Conservation (phyloP, 345 rosid species). For the Carallia brachiata region DNA sequence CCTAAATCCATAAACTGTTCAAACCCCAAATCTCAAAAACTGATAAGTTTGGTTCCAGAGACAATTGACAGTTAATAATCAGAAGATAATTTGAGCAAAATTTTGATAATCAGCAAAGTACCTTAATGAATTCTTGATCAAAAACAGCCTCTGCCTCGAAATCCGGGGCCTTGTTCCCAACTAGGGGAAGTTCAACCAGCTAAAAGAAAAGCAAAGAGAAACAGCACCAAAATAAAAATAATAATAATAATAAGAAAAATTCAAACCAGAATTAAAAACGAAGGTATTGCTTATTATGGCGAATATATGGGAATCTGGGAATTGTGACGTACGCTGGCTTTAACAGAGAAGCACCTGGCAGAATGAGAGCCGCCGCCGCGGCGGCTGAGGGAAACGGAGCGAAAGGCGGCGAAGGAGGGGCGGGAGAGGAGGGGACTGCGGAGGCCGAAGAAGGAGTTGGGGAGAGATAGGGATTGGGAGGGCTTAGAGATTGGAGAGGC, state of each 20-base stretch:
- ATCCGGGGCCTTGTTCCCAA: slow-evolving; percentile 84
- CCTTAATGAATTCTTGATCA: slow-evolving; percentile 96
- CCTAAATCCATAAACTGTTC: too few relatives aligned
- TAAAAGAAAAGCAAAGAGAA: slow-evolving; percentile 4
- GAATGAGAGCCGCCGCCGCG: slow-evolving; percentile 31
- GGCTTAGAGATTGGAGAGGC: slow-evolving; percentile 31
- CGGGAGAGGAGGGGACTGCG: slow-evolving; percentile 45
- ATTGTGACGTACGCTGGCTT: slow-evolving; percentile 48
- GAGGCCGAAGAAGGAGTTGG: slow-evolving; percentile 42
- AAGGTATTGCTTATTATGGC: too few relatives aligned
- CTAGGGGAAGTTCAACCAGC: slow-evolving; percentile 77
- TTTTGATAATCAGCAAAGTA: slow-evolving; percentile 13
- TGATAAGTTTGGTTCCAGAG: not conserved
- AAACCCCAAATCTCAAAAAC: too few relatives aligned
- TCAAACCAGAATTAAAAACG: not conserved
- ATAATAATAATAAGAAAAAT: not conserved
- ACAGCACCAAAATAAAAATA: not conserved
- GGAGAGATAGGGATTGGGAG: slow-evolving; percentile 42
- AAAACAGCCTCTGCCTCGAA: slow-evolving; percentile 97
- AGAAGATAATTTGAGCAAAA: not conserved
- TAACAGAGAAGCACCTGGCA: slow-evolving; percentile 54
- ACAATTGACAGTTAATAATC: not conserved
- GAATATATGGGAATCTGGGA: too few relatives aligned
- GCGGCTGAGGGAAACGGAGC: slow-evolving; percentile 39
- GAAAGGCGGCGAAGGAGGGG: slow-evolving; percentile 16